phyloP scores from a whole-genome alignment of 2,329 filamentous ascomycete species.

The Albophoma yamanashiensis region DNA sequence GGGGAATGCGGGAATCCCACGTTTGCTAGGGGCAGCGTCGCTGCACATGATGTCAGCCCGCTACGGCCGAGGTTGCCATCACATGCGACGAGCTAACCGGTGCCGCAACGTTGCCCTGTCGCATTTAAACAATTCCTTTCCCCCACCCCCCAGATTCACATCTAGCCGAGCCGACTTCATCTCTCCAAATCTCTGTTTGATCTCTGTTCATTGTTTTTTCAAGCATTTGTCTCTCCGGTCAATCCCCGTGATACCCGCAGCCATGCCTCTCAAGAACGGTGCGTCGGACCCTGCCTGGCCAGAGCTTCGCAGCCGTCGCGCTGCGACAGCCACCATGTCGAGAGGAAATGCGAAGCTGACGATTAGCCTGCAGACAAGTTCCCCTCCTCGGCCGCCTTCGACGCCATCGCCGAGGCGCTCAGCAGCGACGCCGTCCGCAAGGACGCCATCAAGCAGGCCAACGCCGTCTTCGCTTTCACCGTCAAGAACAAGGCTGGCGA shows the following conservation, averaged over 20 bases:
- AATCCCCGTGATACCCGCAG: constrained; percentile 9
- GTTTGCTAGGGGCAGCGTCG: no score
- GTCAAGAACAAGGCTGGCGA: constrained; percentile 80
- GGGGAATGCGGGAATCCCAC: not conserved
- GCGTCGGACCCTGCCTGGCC: not conserved
- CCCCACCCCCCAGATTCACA: not conserved
- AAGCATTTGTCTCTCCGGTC: not conserved
- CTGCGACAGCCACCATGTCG: not conserved
- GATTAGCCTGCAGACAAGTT: constrained; percentile 53
- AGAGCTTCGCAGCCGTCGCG: not conserved
- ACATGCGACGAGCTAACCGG: constrained; percentile 13
- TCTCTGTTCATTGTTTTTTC: constrained; percentile 1
- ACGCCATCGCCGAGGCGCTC: constrained; percentile 69
- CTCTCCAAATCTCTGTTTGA: not conserved
- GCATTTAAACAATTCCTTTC: constrained; percentile 5
- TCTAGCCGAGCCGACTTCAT: not conserved
- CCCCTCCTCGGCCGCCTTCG: constrained; percentile 85
- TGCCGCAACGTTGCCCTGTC: constrained; percentile 1
- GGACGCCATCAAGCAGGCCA: constrained; percentile 80
- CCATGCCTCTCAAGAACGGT: constrained; percentile 68
- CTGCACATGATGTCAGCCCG: constrained; percentile 7
- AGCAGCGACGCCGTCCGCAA: constrained; percentile 64
- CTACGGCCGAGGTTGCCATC: constrained; percentile 19
- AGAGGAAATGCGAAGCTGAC: not conserved
- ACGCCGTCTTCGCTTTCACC: constrained; percentile 81